Percentiles rank a stretch among this genome's conserved stretches.
Conservation (phyloP, 177 flowering plant genomes). For the Vitis hybrid region DNA sequence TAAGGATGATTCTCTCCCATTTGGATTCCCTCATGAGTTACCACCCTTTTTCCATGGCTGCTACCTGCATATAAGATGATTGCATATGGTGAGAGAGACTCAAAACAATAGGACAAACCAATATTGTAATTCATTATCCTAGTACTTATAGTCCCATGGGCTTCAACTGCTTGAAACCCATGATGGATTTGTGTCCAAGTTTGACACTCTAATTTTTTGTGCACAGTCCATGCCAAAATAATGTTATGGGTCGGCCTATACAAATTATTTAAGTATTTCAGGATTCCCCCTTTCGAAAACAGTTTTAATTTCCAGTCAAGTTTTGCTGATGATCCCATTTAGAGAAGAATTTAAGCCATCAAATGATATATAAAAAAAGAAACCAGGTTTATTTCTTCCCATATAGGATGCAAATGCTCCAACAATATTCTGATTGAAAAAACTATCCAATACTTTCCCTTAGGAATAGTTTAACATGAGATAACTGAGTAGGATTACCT, state of each 20-base stretch:
- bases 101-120: not conserved
- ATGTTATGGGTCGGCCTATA: no score
- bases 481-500: slow-evolving; percentile 1
- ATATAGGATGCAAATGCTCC: not conserved
- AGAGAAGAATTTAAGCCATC: not conserved
- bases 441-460: not conserved
- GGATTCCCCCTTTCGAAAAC: no score
- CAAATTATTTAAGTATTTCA: no score
- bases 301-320: no score
- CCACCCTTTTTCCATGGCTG: not conserved
- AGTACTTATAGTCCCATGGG: not conserved
- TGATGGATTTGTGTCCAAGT: not conserved
- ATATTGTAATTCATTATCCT: not conserved
- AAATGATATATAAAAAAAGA: not conserved
- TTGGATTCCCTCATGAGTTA: not conserved
- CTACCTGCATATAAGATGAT: not conserved
- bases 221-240: no score
- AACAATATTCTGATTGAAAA: not conserved
- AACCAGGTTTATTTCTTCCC: not conserved
- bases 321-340: not conserved
- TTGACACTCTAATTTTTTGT: not conserved
- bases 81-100: not conserved
- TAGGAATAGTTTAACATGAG: not conserved
- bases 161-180: not conserved
- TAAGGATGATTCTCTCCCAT: not conserved